Evolutionary conservation across 768 basidiomycete species (phyloP).

Genomic region (Leccinum longicurvipes): DNA sequence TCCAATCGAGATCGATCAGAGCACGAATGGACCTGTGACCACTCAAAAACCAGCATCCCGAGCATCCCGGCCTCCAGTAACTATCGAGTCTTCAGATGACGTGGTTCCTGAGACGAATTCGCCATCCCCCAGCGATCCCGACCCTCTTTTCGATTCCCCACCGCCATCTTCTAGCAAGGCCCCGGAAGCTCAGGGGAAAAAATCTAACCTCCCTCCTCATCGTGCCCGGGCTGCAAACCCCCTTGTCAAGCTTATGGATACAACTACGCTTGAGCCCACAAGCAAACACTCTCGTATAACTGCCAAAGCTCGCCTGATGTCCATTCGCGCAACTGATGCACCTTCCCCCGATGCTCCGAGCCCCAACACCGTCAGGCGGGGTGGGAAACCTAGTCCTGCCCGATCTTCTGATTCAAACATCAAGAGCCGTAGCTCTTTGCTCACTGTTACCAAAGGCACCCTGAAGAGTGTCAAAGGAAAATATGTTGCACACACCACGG

Average conservation of each 20-base stretch:
- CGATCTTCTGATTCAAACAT: slow-evolving; percentile 40
- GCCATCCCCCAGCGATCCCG: slow-evolving; percentile 9
- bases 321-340: slow-evolving; percentile 8
- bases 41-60: slow-evolving; percentile 1
- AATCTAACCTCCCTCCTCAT: slow-evolving; percentile 33
- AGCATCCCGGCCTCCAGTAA: not conserved
- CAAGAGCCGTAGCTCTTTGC: slow-evolving; percentile 48
- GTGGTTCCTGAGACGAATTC: slow-evolving; percentile 6
- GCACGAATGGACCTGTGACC: slow-evolving; percentile 12
- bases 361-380: slow-evolving; percentile 7
- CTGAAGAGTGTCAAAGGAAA: slow-evolving; percentile 51
- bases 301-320: slow-evolving; percentile 46
- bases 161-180: slow-evolving; percentile 4
- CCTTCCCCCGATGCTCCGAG: slow-evolving; percentile 12
- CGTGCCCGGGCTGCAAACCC: slow-evolving; percentile 51
- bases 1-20: slow-evolving; percentile 32
- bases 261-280: slow-evolving; percentile 22
- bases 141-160: slow-evolving; percentile 32
- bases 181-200: slow-evolving; percentile 4
- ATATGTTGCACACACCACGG: slow-evolving; percentile 24
- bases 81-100: not conserved
- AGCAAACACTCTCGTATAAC: slow-evolving; percentile 41
- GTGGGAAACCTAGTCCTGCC: slow-evolving; percentile 46
- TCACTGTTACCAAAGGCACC: slow-evolving; percentile 51
- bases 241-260: slow-evolving; percentile 49